phyloP scores from a whole-genome alignment of 805 yeast genomes.

The Metahyphopichia silvanorum region DNA sequence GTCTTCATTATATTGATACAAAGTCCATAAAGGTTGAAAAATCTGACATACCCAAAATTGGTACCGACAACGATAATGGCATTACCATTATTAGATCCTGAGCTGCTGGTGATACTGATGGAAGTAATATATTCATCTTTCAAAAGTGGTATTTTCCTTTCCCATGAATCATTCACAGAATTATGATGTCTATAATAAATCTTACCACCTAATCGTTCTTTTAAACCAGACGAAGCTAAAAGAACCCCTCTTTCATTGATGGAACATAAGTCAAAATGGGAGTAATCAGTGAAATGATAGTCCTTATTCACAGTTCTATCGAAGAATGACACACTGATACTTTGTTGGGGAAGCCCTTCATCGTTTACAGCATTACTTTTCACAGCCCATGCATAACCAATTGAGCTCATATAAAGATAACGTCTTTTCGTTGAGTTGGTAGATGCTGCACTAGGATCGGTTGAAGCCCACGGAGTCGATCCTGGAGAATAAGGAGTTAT shows the following conservation, averaged over 20 bases:
- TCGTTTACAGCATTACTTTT: conserved; percentile 21
- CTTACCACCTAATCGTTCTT: conserved; percentile 28
- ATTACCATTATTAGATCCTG: conserved; percentile 19
- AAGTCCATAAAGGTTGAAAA: conserved; percentile 70
- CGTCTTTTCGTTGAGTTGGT: conserved; percentile 47
- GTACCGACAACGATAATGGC: conserved; percentile 67
- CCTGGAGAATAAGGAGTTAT: conserved; percentile 79
- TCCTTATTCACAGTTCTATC: conserved; percentile 74
- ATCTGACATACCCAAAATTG: conserved; percentile 68
- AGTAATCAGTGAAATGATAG: conserved; percentile 78
- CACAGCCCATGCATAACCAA: conserved; percentile 82
- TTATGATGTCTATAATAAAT: conserved; percentile 71
- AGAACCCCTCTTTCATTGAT: conserved; percentile 65
- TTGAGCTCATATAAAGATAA: conserved; percentile 73
- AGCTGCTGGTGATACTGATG: conserved; percentile 50
- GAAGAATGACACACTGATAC: conserved; percentile 84
- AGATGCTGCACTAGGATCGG: conserved; percentile 7
- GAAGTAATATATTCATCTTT: conserved; percentile 63
- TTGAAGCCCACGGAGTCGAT: conserved; percentile 68
- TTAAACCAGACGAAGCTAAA: conserved; percentile 43
- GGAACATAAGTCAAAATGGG: conserved; percentile 70
- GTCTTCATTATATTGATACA: conserved; percentile 67
- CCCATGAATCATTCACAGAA: conserved; percentile 68
- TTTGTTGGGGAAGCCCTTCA: conserved; percentile 35
- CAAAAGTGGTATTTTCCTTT: conserved; percentile 50